Evolutionary conservation across 805 yeast genomes (phyloP), one percentile per base, ranked within the genome.

Genomic region (Candida taoyuanica): DNA sequence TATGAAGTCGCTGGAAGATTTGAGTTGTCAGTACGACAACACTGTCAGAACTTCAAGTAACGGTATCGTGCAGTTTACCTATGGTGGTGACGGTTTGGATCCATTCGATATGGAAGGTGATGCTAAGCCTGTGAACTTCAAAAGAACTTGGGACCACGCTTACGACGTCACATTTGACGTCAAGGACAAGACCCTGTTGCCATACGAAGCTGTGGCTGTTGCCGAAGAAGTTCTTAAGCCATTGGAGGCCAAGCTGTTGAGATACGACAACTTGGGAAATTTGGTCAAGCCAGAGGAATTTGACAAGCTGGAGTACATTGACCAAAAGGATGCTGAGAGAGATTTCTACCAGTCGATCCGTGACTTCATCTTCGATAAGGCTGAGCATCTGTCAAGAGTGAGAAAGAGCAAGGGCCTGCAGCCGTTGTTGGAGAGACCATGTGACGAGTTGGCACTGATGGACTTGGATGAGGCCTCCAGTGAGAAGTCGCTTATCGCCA

Each of bases 51-150:
- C 95, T 44, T 91, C 98, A 1, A 76, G 94, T 38, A 88, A 88
- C 59, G 96, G 97, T 63, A 86, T 93, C 58, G 98, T 93, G 14
- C 99, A 93, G 64, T 93, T 93, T 64, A 85, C 87, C 25, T 93
- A 93, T 58, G 99, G 99, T 63, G 98, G 98, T 47, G 99, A 93
- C 63, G 96, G 98, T 33, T 73, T 93, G 47, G 99, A 93, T 69
- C 99, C 99, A 3, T 72, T 86, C 58, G 97, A 91, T 64, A 93
- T 93, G 98, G 99, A 94, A 65, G 98, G 98, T 50, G 96, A 94
- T 63, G 96, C 98, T 2, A 77, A 71, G 53, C 98, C 99, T 0
- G 98, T 93, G 25, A 88, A 94, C 59, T 91, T 93, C 60, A 71
- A 70, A 39, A 78, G 97, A 58, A 86, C 95, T 17, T 93, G 99